Evolutionary conservation across 208 protist genomes (phyloP), one percentile per base, ranked within the genome.

Genomic region (Crithidia fasciculata): DNA sequence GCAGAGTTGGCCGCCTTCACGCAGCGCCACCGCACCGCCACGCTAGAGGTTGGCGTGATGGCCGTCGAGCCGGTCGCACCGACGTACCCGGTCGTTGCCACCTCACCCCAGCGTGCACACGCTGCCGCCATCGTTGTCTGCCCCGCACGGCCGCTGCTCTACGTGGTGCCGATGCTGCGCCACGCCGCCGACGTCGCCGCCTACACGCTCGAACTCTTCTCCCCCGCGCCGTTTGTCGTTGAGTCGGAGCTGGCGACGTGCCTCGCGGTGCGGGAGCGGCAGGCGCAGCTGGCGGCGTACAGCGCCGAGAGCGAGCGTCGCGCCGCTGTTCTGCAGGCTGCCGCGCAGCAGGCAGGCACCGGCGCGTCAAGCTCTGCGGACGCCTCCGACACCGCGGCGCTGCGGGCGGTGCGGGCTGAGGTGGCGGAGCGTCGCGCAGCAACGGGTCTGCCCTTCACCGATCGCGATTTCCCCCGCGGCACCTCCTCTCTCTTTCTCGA

Each of bases 381-480:
- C 36, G 2, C 49, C 6, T 36, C 50, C 43, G 62, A 68, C 37
- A 40, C 49, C 15, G 40, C 60, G 7, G 39, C 69, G n/a, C 55
- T 76, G 54, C 75, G 83, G 28, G 81, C 85, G 50, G 79, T 82
- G 43, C 68, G 78, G 5, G 39, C 18, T 13, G 59, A 15, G 1
- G 92, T 95, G 52, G 54, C 93, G 43, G 65, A 78, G 10, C 66
- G 64, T 12, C 86, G 81, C 66, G 67, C 88, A 36, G 58, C 70
- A 39, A 87, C 75, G 15, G 87, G 85, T 2, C 52, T 73, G 50
- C 76, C 81, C 54, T 94, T 87, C 64, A 58, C 78, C 40, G 93
- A 97, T 71, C 79, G 85, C 15, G 91, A 95, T 54, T 97, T 97
- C 63, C 91, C 93, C 2, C 83, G 84, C 40, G 91, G 88, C 59